Evolutionary conservation across 768 basidiomycete species (phyloP).

Genomic region (Agaricus bisporus): DNA sequence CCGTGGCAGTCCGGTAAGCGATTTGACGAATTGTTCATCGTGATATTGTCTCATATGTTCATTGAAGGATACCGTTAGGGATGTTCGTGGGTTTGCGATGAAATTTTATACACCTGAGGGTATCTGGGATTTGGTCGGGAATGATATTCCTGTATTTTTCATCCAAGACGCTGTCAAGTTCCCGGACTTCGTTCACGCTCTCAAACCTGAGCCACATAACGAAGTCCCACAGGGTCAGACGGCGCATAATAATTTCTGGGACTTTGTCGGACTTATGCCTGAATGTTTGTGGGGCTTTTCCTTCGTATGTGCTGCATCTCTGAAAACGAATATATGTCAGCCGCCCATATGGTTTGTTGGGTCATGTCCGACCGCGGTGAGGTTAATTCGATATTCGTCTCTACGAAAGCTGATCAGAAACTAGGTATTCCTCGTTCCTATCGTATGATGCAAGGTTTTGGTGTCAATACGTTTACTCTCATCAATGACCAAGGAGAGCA

Average conservation of each 20-base stretch:
- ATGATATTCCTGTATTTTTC: slow-evolving; percentile 79
- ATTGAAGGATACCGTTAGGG: slow-evolving; percentile 65
- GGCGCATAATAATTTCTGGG: slow-evolving; percentile 87
- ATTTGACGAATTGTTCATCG: not conserved
- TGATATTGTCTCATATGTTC: not conserved
- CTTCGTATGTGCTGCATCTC: not conserved
- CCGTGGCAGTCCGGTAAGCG: slow-evolving; percentile 70
- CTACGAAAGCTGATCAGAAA: not conserved
- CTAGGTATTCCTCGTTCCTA: slow-evolving; percentile 72
- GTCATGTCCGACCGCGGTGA: slow-evolving; percentile 70
- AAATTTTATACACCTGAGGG: slow-evolving; percentile 84
- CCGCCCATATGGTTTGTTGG: slow-evolving; percentile 79
- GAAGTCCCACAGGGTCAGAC: slow-evolving; percentile 66
- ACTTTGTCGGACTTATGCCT: slow-evolving; percentile 67
- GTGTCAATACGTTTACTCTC: slow-evolving; percentile 81
- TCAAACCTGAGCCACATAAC: slow-evolving; percentile 81
- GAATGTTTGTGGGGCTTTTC: slow-evolving; percentile 40
- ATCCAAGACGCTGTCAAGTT: slow-evolving; percentile 82
- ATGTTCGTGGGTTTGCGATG: slow-evolving; percentile 82
- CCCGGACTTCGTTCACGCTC: slow-evolving; percentile 80
- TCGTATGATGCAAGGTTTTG: slow-evolving; percentile 87
- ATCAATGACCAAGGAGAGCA: slow-evolving; percentile 60
- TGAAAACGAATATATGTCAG: slow-evolving; percentile 23
- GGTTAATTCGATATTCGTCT: not conserved
- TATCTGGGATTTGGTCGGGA: slow-evolving; percentile 86